Evolutionary conservation across 768 basidiomycete genomes (phyloP).

Genomic region (Omphalotus guepiniiformis): DNA sequence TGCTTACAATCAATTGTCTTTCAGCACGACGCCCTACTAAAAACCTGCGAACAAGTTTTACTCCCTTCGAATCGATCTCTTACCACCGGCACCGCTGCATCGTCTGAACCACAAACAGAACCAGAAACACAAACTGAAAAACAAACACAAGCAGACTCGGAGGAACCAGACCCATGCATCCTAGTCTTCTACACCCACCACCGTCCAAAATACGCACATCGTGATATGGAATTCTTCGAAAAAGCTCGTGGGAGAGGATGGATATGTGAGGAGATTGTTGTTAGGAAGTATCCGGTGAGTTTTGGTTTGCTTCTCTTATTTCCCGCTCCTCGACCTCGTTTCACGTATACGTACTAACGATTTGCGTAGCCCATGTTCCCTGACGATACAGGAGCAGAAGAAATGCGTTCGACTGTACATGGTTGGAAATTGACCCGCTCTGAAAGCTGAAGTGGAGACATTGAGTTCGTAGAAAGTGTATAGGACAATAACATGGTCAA

Average conservation of each 20-base stretch:
- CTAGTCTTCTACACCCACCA: conserved; percentile 92
- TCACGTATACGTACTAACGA: not conserved
- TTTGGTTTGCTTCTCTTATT: not conserved
- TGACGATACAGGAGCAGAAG: conserved; percentile 76
- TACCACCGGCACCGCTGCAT: not conserved
- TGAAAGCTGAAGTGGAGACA: too few relatives aligned
- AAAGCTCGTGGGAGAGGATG: conserved; percentile 63
- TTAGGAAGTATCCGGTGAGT: conserved; percentile 58
- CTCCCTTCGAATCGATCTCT: conserved; percentile 26
- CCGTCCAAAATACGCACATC: conserved; percentile 74
- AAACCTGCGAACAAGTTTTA: conserved; percentile 74
- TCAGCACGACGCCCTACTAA: conserved; percentile 79
- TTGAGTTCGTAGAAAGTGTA: too few relatives aligned
- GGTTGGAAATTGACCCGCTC: conserved; percentile 65
- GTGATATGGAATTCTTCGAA: conserved; percentile 79
- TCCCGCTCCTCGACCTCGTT: not conserved
- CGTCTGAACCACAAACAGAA: too few relatives aligned
- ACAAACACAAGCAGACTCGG: too few relatives aligned
- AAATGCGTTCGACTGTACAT: conserved; percentile 76
- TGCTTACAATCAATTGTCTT: too few relatives aligned
- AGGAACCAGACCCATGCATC: conserved; percentile 25
- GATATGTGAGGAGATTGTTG: conserved; percentile 67
- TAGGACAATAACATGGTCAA: too few relatives aligned
- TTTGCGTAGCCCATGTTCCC: conserved; percentile 81
- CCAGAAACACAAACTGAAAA: too few relatives aligned